Conservation (phyloP, 371 early-diverging fungal genomes). For the Apophysomyces elegans region DNA sequence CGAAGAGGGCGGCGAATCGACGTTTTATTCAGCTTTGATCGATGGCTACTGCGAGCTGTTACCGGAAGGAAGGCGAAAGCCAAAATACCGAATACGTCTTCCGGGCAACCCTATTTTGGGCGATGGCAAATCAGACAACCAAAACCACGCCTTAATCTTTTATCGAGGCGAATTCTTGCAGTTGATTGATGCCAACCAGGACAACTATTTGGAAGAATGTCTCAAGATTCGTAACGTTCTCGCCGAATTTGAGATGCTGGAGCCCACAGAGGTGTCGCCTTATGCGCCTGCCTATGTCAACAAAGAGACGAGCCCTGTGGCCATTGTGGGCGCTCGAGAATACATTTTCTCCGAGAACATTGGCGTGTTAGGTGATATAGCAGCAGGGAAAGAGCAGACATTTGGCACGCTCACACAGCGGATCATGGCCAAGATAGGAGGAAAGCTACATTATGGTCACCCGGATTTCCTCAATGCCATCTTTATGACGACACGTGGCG, state of each 20-base stretch:
- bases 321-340: slow-evolving; percentile 93
- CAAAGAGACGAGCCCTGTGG: slow-evolving; percentile 71
- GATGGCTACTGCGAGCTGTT: slow-evolving; percentile 73
- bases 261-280: slow-evolving; percentile 62
- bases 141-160: slow-evolving; percentile 84
- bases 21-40: slow-evolving; percentile 73
- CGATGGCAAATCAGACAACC: slow-evolving; percentile 94
- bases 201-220: slow-evolving; percentile 89
- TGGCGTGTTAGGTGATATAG: slow-evolving; percentile 88
- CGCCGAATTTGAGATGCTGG: slow-evolving; percentile 84
- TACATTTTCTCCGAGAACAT: slow-evolving; percentile 90
- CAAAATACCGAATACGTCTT: slow-evolving; percentile 76
- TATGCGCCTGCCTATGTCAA: slow-evolving; percentile 57
- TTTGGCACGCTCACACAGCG: slow-evolving; percentile 91
- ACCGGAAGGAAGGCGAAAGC: slow-evolving; percentile 67
- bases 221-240: slow-evolving; percentile 87
- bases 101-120: slow-evolving; percentile 93
- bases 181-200: slow-evolving; percentile 92
- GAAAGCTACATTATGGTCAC: slow-evolving; percentile 72
- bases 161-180: slow-evolving; percentile 86
- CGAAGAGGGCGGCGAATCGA: slow-evolving; percentile 38
- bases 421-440: slow-evolving; percentile 85
- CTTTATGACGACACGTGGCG: slow-evolving; percentile 90
- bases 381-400: slow-evolving; percentile 90
- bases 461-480: slow-evolving; percentile 91